Evolutionary conservation across 305 asterid species (phyloP).

Genomic region (Petunia hybrid): DNA sequence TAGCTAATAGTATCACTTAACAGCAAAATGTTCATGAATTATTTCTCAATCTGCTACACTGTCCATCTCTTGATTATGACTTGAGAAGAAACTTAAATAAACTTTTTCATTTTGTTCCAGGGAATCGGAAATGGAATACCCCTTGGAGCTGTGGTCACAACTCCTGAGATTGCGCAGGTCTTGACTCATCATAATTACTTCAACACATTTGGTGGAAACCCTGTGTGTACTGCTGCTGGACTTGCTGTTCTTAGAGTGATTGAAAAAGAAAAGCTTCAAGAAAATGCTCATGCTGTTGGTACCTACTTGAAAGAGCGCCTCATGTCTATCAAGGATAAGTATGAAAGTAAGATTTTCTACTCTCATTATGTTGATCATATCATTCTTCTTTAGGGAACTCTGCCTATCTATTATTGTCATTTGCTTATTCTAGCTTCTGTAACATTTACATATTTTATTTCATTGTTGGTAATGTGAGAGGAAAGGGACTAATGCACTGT

Average conservation of each 20-base stretch:
- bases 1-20: not conserved
- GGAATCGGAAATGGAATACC: constrained; percentile 93
- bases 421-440: not conserved
- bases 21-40: not conserved
- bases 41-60: not conserved
- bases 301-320: constrained; percentile 73
- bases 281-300: constrained; percentile 67
- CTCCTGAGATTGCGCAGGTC: constrained; percentile 70
- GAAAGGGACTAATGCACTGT: constrained; percentile 69
- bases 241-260: constrained; percentile 76
- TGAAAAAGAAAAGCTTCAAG: constrained; percentile 77
- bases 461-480: constrained; percentile 82
- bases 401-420: not conserved
- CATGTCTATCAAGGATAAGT: constrained; percentile 56
- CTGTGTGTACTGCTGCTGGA: constrained; percentile 83
- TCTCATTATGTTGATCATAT: not conserved
- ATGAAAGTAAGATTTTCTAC: constrained; percentile 53
- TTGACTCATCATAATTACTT: constrained; percentile 64
- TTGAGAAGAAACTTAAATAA: not conserved
- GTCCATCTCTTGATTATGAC: constrained; percentile 16
- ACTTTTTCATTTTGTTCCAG: constrained; percentile 39
- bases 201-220: constrained; percentile 90
- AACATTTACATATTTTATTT: not conserved
- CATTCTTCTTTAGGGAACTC: not conserved
- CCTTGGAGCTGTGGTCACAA: constrained; percentile 80